phyloP scores from a whole-genome alignment of 2,329 filamentous ascomycete genomes.

The Paecilomyces sp. region DNA sequence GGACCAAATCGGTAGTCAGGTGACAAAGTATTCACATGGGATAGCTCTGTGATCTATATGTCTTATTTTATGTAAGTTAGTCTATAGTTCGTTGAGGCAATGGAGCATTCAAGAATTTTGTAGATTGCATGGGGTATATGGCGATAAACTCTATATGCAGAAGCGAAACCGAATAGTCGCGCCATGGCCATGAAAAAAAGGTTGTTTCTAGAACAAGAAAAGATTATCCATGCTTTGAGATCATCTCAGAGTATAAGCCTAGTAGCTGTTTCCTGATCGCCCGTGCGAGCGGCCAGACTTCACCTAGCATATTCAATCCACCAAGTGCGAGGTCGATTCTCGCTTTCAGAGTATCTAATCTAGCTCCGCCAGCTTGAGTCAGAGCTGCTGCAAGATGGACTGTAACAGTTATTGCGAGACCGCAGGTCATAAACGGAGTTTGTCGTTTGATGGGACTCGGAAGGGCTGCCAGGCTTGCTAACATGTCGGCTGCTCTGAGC shows the following conservation, averaged over 20 bases:
- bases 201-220: neutral
- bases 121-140: neutral
- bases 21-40: neutral
- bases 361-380: neutral
- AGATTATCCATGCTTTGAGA: neutral
- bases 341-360: neutral
- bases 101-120: neutral
- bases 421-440: slow-evolving; percentile 73
- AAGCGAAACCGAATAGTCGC: neutral
- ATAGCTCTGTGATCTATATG: neutral
- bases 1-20: too few relatives aligned
- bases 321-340: slow-evolving; percentile 4
- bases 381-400: slow-evolving; percentile 44
- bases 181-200: neutral
- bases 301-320: slow-evolving; percentile 3
- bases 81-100: too few relatives aligned
- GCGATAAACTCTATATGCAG: neutral
- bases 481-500: slow-evolving; percentile 65
- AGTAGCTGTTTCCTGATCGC: neutral
- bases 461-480: slow-evolving; percentile 61
- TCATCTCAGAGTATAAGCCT: neutral
- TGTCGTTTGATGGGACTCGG: slow-evolving; percentile 53
- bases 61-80: too few relatives aligned
- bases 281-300: slow-evolving; percentile 6
- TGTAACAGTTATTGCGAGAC: slow-evolving; percentile 64